These are phyloP conservation scores for Staphylotrichum longicolle DNA, from an alignment of 495 filamentous ascomycete species.

Conservation along the genomic window DNA sequence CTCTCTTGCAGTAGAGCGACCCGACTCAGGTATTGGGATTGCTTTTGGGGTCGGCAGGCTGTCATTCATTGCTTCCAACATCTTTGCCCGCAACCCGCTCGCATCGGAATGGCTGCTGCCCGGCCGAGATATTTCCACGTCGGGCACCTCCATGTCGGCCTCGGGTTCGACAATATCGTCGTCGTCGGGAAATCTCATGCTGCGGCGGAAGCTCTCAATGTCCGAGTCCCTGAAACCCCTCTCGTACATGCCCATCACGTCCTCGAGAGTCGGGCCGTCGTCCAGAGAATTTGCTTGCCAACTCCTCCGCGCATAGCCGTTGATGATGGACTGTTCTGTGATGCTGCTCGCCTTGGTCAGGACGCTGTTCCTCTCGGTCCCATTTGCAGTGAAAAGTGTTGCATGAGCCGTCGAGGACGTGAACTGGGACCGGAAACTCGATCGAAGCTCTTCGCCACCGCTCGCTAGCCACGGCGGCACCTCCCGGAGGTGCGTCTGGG, in stretches of 20 bases:
- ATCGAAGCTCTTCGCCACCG: constrained; percentile 55
- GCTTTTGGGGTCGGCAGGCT: constrained; percentile 33
- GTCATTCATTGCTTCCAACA: constrained; percentile 49
- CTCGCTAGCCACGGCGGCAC: constrained; percentile 40
- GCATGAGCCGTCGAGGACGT: constrained; percentile 69
- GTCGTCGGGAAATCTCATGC: constrained; percentile 34
- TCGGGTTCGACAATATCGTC: constrained; percentile 37
- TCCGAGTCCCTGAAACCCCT: constrained; percentile 70
- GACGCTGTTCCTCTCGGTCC: constrained; percentile 80
- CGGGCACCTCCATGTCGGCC: constrained; percentile 21
- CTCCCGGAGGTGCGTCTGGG: constrained; percentile 35
- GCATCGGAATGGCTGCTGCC: constrained; percentile 34
- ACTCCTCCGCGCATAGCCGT: constrained; percentile 47
- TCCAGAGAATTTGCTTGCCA: constrained; percentile 54
- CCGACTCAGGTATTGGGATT: constrained; percentile 23
- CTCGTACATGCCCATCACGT: constrained; percentile 91
- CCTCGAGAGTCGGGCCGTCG: constrained; percentile 80
- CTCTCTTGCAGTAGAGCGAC: constrained; percentile 32
- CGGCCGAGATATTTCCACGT: constrained; percentile 29
- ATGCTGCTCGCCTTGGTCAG: constrained; percentile 76
- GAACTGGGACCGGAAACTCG: constrained; percentile 66
- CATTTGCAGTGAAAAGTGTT: constrained; percentile 66
- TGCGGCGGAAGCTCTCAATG: constrained; percentile 37
- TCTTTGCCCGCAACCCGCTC: constrained; percentile 36
- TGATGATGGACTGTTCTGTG: constrained; percentile 53